These are phyloP conservation scores for Clitopilus passeckerianus DNA, from an alignment of 768 basidiomycete genomes.

Conservation along the genomic window DNA sequence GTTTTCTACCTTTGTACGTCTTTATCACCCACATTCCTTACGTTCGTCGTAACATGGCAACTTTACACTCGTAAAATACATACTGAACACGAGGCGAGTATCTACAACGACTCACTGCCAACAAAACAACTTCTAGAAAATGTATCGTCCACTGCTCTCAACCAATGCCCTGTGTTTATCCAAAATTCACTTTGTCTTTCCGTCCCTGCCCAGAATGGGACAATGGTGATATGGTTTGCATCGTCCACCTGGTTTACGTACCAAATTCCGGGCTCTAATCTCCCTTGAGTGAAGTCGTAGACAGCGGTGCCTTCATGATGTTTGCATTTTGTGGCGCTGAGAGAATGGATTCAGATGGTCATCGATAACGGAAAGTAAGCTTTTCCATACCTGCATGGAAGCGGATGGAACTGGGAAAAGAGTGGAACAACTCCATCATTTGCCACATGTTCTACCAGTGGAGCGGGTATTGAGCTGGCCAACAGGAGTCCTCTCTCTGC, in stretches of 20 bases:
- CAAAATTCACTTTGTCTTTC: constrained; percentile 34
- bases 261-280: constrained; percentile 34
- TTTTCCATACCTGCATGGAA: constrained; percentile 31
- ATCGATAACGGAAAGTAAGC: neutral
- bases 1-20: neutral
- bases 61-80: no score
- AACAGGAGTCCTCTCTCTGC: neutral
- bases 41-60: neutral
- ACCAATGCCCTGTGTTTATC: constrained; percentile 30
- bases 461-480: no score
- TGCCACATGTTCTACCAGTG: neutral
- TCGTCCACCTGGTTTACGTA: constrained; percentile 28
- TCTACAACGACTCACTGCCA: no score
- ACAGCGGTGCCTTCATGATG: constrained; percentile 1
- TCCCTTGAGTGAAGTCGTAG: neutral
- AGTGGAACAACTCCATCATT: constrained; percentile 48
- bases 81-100: no score
- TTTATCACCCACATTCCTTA: neutral
- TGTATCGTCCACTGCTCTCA: constrained; percentile 26
- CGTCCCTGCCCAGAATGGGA: constrained; percentile 32
- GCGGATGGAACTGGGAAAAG: constrained; percentile 49
- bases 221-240: constrained; percentile 32
- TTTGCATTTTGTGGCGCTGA: constrained; percentile 8
- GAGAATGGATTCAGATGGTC: neutral
- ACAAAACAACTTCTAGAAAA: neutral